phyloP scores from a whole-genome alignment of 768 basidiomycete species.

The Cantharellus anzutake region DNA sequence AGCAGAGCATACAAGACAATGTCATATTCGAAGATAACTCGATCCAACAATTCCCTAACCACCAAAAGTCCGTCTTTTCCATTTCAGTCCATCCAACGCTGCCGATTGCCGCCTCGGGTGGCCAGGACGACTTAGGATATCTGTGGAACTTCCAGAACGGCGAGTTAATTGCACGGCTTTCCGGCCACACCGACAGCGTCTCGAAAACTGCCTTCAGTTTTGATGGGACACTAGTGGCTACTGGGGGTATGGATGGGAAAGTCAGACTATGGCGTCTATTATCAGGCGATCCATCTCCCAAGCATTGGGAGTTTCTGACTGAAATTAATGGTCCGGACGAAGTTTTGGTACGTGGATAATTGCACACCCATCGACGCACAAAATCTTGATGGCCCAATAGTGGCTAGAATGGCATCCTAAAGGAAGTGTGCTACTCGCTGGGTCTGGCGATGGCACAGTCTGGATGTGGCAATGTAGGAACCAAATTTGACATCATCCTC shows the following conservation, averaged over 20 bases:
- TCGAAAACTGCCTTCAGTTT: slow-evolving; percentile 55
- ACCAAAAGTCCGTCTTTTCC: slow-evolving; percentile 64
- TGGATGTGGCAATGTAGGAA: slow-evolving; percentile 96
- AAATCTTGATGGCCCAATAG: slow-evolving; percentile 22
- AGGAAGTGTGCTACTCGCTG: slow-evolving; percentile 71
- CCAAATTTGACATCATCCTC: neutral
- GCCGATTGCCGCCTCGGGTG: slow-evolving; percentile 76
- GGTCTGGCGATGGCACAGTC: slow-evolving; percentile 80
- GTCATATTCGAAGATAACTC: slow-evolving; percentile 38
- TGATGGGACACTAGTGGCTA: slow-evolving; percentile 86
- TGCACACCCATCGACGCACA: neutral
- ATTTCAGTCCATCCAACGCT: slow-evolving; percentile 66
- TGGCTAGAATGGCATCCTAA: slow-evolving; percentile 96
- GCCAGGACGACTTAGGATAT: slow-evolving; percentile 88
- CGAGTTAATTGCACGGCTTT: slow-evolving; percentile 61
- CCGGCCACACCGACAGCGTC: slow-evolving; percentile 88
- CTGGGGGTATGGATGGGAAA: slow-evolving; percentile 96
- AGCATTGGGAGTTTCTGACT: slow-evolving; percentile 85
- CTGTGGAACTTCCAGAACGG: slow-evolving; percentile 80
- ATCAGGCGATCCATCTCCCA: slow-evolving; percentile 26
- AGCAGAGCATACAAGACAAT: slow-evolving; percentile 4
- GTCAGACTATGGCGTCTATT: slow-evolving; percentile 83
- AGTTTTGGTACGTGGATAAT: slow-evolving; percentile 53
- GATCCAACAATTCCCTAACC: slow-evolving; percentile 46
- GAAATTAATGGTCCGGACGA: slow-evolving; percentile 90